Evolutionary conservation across 2,329 filamentous ascomycete species (phyloP).

Genomic region (Tolypocladium pustulatum): DNA sequence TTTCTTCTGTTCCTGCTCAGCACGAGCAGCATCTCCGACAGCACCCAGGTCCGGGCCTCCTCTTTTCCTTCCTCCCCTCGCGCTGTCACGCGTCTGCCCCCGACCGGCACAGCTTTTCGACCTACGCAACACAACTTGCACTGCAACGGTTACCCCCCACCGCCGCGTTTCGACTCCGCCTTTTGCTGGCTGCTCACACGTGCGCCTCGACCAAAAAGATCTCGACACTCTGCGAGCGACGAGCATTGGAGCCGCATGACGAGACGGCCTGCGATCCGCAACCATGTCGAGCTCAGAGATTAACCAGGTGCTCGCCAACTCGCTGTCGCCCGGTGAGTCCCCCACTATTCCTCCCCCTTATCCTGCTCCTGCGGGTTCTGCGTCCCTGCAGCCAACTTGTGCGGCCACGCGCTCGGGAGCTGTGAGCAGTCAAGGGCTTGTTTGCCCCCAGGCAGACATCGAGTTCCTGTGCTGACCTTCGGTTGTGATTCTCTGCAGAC

Average conservation of each 20-base stretch:
- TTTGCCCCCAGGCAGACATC: neutral
- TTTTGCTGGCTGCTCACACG: constrained; percentile 16
- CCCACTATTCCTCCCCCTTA: constrained; percentile 3
- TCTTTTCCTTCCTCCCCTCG: constrained; percentile 9
- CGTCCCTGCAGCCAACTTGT: neutral
- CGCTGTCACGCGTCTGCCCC: constrained; percentile 4
- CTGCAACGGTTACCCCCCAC: neutral
- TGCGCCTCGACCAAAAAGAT: constrained; percentile 12
- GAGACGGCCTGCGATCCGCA: constrained; percentile 23
- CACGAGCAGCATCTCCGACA: neutral
- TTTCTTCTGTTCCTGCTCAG: neutral
- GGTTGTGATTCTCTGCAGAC: constrained; percentile 46
- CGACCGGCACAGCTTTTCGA: neutral
- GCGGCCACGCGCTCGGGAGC: neutral
- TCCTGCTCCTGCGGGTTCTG: constrained; percentile 3
- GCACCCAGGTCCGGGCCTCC: neutral
- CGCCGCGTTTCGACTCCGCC: constrained; percentile 14
- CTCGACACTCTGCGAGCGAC: constrained; percentile 9
- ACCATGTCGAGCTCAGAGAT: constrained; percentile 77
- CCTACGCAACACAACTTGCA: neutral
- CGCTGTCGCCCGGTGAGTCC: constrained; percentile 79
- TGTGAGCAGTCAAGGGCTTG: neutral
- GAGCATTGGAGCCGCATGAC: constrained; percentile 24
- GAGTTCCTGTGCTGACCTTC: constrained; percentile 18
- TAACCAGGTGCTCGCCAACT: constrained; percentile 95